Percentiles rank a stretch among this genome's conserved stretches.
Conservation (phyloP, 495 filamentous ascomycete genomes). For the Penicillium coprophilum region DNA sequence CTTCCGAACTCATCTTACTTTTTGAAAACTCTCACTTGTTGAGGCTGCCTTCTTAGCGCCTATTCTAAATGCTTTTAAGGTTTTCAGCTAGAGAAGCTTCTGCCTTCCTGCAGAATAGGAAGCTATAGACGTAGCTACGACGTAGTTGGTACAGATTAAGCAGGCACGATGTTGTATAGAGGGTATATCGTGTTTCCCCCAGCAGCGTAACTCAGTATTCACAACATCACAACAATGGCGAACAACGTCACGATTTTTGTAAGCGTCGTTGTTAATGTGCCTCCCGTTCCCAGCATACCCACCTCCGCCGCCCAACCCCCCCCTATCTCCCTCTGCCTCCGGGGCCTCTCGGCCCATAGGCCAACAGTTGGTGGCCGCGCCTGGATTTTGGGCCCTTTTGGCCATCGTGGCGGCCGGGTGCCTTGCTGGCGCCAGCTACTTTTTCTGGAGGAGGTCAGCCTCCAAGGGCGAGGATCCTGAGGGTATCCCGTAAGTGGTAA, state of each 20-base stretch:
- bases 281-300: neutral
- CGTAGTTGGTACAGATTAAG: neutral
- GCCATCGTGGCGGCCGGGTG: neutral
- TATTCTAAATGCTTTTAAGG: no score
- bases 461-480: neutral
- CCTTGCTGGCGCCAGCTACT: neutral
- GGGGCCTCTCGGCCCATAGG: neutral
- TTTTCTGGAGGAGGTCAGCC: neutral
- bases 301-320: neutral
- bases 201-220: neutral
- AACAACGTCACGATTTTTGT: neutral
- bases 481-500: neutral
- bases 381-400: neutral
- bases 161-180: constrained; percentile 1
- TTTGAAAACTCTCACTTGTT: no score
- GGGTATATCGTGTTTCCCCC: neutral
- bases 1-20: no score
- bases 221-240: neutral
- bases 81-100: no score
- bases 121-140: neutral
- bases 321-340: neutral
- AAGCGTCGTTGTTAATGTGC: neutral
- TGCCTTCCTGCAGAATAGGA: neutral
- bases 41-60: no score
- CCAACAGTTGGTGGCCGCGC: neutral